phyloP scores from a whole-genome alignment of 1,139 yeast species.

The Fermentozyma sake region DNA sequence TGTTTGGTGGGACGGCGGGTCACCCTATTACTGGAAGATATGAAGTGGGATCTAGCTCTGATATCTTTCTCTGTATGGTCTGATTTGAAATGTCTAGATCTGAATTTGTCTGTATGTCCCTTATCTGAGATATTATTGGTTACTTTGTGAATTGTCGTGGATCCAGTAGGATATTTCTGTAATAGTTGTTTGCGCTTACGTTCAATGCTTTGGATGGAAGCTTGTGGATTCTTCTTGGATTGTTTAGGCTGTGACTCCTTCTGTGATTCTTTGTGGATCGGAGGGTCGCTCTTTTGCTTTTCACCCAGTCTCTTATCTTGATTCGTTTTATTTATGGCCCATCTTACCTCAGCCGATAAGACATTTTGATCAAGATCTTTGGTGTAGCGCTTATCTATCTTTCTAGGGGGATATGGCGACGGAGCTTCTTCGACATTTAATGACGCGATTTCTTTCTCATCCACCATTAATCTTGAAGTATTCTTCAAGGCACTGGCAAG shows the following conservation, averaged over 20 bases:
- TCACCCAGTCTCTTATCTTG: no score
- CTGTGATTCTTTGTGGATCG: no score
- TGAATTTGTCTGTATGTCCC: conserved; percentile 5
- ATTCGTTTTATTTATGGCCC: conserved; percentile 9
- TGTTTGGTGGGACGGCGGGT: not conserved
- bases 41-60: conserved; percentile 1
- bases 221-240: not conserved
- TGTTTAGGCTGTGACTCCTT: not conserved
- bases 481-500: conserved; percentile 10
- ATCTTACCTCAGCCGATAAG: conserved; percentile 9
- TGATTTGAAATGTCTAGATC: conserved; percentile 2
- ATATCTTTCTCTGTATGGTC: no score
- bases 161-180: conserved; percentile 1
- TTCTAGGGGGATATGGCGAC: conserved; percentile 7
- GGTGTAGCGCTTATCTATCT: conserved; percentile 9
- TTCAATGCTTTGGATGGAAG: conserved; percentile 1
- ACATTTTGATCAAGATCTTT: conserved; percentile 12
- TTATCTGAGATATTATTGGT: conserved; percentile 1
- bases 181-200: not conserved
- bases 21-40: no score
- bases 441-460: conserved; percentile 7
- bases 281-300: conserved; percentile 3
- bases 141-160: conserved; percentile 1
- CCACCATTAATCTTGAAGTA: conserved; percentile 9
- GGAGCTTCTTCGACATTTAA: conserved; percentile 6